Conservation (phyloP, 164 flowering plant genomes). For the Vitis amurensis region DNA sequence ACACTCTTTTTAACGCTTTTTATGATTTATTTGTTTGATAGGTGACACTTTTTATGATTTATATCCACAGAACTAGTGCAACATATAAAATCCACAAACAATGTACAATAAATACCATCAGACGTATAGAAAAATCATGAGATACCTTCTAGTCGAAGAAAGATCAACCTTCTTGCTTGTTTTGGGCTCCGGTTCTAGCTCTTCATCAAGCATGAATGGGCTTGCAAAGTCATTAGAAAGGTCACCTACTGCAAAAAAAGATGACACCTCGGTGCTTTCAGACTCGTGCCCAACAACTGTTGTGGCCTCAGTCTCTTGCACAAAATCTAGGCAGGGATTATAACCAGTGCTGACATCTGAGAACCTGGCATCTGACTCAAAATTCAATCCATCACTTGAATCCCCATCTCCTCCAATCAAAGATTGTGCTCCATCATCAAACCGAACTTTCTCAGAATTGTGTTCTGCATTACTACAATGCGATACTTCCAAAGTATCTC, state of each 20-base stretch:
- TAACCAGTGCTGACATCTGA: conserved; percentile 9
- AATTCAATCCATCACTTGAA: conserved; percentile 5
- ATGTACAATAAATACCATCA: background rate
- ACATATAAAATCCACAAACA: background rate
- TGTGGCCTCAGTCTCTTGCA: conserved; percentile 18
- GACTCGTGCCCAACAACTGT: conserved; percentile 13
- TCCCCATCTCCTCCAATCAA: conserved; percentile 13
- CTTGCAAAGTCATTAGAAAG: conserved; percentile 52
- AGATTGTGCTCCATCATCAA: conserved; percentile 17
- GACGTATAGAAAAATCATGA: background rate
- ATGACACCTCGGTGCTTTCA: conserved; percentile 14
- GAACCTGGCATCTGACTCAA: conserved; percentile 12
- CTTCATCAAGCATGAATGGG: conserved; percentile 91
- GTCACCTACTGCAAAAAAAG: conserved; percentile 22
- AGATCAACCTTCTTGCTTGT: conserved; percentile 29
- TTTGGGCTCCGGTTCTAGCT: conserved; percentile 72
- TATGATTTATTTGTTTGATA: too few species aligned
- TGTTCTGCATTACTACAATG: conserved; percentile 8
- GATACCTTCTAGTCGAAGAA: conserved; percentile 51
- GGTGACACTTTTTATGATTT: too few species aligned
- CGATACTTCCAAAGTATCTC: conserved; percentile 10
- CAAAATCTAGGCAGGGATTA: conserved; percentile 6
- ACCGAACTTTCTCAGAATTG: conserved; percentile 13
- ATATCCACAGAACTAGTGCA: too few species aligned
- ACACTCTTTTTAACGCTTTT: too few species aligned